Evolutionary conservation across 345 rosid genomes (phyloP), one percentile per base, ranked within the genome.

Genomic region (Camelina hispida): DNA sequence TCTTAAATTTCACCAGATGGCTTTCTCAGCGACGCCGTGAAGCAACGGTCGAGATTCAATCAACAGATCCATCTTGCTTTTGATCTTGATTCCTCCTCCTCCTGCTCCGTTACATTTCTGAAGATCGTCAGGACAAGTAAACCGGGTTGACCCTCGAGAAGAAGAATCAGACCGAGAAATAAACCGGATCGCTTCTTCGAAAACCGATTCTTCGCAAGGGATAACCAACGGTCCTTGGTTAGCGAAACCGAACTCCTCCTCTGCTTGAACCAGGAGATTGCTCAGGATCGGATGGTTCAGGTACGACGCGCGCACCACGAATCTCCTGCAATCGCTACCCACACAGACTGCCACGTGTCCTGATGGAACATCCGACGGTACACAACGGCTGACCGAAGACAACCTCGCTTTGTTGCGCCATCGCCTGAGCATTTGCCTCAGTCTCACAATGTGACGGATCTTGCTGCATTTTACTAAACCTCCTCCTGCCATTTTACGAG

Each of bases 341-440:
- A 93, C 98, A 56, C 84, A 85, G 35, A 95, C 83, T 6, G 93
- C 99, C 71, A 95, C 94, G 81, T 95, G 91, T 43, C 99, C 99
- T 11, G 96, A 78, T 0, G 99, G 99, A n/a, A 95, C 97, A 78
- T 92, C 99, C 4, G 86, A 80, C 25, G 96, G 93, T 20, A 85
- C 80, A 25, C 38, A 60, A 30, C 83, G 80, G 50, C 51, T 77
- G 60, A 78, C 87, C 0, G 94, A 87, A 82, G 97, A 88, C 80
- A 84, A 70, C 25, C 94, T 75, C 3, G 97, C 97, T 81, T 92
- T 90, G 91, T 79, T 88, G 6, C 98, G 82, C 99, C 99, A 95
- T 60, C 89, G 85, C 38, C 86, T 83, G 48, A 92, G 82, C 91
- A 95, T 77, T 70, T 92, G 99, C 13, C 94, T 86, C 16, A 95